Evolutionary conservation across 495 filamentous ascomycete species (phyloP).

Genomic region (Penicillium steckii): DNA sequence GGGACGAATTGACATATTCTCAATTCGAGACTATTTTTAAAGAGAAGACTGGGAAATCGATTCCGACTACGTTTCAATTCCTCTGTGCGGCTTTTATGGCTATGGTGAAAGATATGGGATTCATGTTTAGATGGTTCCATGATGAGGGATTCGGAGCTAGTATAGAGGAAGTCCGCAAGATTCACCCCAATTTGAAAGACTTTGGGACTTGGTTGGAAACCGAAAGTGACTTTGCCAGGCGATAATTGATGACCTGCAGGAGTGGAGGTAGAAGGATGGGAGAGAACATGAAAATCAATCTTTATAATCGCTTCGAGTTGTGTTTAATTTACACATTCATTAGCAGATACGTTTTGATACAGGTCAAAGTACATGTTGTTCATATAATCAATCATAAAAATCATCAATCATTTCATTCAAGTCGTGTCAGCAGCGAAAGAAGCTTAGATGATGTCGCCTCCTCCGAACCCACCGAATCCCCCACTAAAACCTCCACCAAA

Average conservation of each 20-base stretch:
- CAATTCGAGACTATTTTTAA: constrained; percentile 51
- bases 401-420: background rate
- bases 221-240: constrained; percentile 44
- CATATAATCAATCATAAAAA: background rate
- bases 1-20: constrained; percentile 56
- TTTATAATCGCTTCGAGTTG: too few relatives aligned
- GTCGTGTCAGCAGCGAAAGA: background rate
- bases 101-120: constrained; percentile 50
- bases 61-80: constrained; percentile 51
- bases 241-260: background rate
- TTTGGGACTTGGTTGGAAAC: constrained; percentile 62
- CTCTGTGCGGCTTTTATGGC: constrained; percentile 40
- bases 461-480: constrained; percentile 60
- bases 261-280: background rate
- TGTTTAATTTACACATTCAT: background rate
- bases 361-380: too few relatives aligned
- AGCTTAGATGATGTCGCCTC: constrained; percentile 66
- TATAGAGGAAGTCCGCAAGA: constrained; percentile 49
- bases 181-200: constrained; percentile 53
- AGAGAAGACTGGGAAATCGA: constrained; percentile 41
- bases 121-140: constrained; percentile 66
- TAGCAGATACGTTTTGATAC: background rate
- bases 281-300: background rate
- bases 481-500: constrained; percentile 59
- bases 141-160: constrained; percentile 60